Conservation (phyloP, 2,329 filamentous ascomycete species). For the Phialophora expanda region DNA sequence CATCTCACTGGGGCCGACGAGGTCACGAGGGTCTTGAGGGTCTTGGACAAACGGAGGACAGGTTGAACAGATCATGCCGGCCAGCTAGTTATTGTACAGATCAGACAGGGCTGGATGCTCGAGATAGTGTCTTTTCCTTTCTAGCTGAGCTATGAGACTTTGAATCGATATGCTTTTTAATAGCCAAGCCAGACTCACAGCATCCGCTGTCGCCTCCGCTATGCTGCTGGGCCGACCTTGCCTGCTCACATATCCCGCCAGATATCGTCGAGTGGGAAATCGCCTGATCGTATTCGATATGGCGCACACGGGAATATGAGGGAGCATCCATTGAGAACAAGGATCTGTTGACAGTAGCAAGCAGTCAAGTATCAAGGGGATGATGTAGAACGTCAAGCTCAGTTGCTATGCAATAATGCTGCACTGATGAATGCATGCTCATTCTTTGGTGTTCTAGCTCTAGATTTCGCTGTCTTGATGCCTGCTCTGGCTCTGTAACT, state of each 20-base stretch:
- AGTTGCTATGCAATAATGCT: neutral
- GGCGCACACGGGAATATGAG: no score
- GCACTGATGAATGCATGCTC: neutral
- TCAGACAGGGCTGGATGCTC: slow-evolving; percentile 15
- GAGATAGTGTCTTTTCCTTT: slow-evolving; percentile 19
- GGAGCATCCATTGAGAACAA: no score
- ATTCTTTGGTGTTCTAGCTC: neutral
- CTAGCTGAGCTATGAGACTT: slow-evolving; percentile 14
- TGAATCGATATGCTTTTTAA: slow-evolving; percentile 21
- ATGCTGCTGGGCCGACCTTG: no score
- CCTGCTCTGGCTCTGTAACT: neutral
- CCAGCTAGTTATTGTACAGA: slow-evolving; percentile 14
- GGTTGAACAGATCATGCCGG: neutral
- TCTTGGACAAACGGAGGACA: neutral
- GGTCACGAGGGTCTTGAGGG: neutral
- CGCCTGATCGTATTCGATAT: no score
- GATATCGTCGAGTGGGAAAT: no score
- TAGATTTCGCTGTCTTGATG: neutral
- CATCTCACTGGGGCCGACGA: neutral
- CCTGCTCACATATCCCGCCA: no score
- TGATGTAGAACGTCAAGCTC: no score
- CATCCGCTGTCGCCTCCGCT: no score
- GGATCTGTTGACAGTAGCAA: no score
- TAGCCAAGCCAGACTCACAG: neutral
- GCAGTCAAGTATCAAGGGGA: no score